These are phyloP conservation scores for Pseudotsuga menziesii DNA, from an alignment of 75 land plant species.

Conservation along the genomic window DNA sequence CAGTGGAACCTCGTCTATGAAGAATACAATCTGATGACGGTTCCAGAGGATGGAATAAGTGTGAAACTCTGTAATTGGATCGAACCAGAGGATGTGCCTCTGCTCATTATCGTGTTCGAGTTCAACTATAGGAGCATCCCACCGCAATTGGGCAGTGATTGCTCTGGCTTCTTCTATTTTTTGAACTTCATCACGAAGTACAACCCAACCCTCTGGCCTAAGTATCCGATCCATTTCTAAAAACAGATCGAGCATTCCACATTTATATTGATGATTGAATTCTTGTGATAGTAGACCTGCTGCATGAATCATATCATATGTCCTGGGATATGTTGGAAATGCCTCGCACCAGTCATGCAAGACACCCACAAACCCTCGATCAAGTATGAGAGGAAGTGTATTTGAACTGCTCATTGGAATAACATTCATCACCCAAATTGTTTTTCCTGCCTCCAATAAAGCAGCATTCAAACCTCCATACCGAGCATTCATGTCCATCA, in stretches of 20 bases:
- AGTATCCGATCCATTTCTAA: constrained; percentile 77
- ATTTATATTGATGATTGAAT: constrained; percentile 31
- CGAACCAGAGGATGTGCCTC: constrained; percentile 83
- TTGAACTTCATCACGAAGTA: constrained; percentile 38
- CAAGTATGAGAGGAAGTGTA: constrained; percentile 62
- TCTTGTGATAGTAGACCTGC: constrained; percentile 61
- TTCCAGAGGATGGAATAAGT: constrained; percentile 77
- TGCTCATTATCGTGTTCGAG: constrained; percentile 54
- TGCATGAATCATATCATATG: constrained; percentile 88
- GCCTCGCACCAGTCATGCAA: constrained; percentile 97
- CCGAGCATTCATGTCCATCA: constrained; percentile 90
- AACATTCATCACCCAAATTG: constrained; percentile 96
- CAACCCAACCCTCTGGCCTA: constrained; percentile 87
- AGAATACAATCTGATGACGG: constrained; percentile 51
- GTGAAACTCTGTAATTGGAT: constrained; percentile 77
- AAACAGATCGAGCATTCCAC: constrained; percentile 52
- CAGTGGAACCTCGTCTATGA: constrained; percentile 5
- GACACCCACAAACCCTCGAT: constrained; percentile 73
- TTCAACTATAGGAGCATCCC: constrained; percentile 76
- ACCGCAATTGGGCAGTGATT: constrained; percentile 43
- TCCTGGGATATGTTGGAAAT: constrained; percentile 95
- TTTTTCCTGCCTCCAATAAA: constrained; percentile 52
- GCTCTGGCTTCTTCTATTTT: constrained; percentile 53
- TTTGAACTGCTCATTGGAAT: constrained; percentile 51
- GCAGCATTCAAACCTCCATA: constrained; percentile 90